Conservation (phyloP, 192 early-diverging fungal genomes). For the Coemansia sp. region DNA sequence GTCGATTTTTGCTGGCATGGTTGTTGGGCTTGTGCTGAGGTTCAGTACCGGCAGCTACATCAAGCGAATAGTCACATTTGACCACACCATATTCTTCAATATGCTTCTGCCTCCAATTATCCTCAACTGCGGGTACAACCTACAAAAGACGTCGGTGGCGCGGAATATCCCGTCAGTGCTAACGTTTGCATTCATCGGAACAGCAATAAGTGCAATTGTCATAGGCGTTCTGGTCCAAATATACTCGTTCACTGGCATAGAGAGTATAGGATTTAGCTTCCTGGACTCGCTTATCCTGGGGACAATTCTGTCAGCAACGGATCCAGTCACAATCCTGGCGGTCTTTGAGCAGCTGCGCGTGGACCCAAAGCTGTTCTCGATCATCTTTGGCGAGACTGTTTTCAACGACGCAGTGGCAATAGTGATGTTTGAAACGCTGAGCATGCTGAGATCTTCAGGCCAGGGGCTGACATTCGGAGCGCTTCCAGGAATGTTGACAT, state of each 20-base stretch:
- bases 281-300: slow-evolving; percentile 95
- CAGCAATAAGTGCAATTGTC: slow-evolving; percentile 86
- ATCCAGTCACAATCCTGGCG: slow-evolving; percentile 94
- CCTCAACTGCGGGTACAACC: slow-evolving; percentile 92
- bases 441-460: slow-evolving; percentile 64
- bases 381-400: slow-evolving; percentile 95
- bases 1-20: slow-evolving; percentile 85
- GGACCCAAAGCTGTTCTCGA: slow-evolving; percentile 91
- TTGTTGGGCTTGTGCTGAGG: slow-evolving; percentile 47
- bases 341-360: slow-evolving; percentile 93
- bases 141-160: slow-evolving; percentile 87
- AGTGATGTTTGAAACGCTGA: slow-evolving; percentile 88
- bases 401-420: slow-evolving; percentile 98
- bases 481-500: slow-evolving; percentile 61
- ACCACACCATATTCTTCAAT: slow-evolving; percentile 93
- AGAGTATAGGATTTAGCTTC: slow-evolving; percentile 70
- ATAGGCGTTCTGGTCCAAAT: slow-evolving; percentile 78
- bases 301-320: slow-evolving; percentile 92
- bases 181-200: slow-evolving; percentile 92
- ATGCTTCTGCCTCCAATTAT: slow-evolving; percentile 96
- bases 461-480: slow-evolving; percentile 67
- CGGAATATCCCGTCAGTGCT: slow-evolving; percentile 87
- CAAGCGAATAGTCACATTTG: slow-evolving; percentile 85
- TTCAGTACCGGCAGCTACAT: slow-evolving; percentile 57
- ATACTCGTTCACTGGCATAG: slow-evolving; percentile 68